Evolutionary conservation across 495 filamentous ascomycete genomes (phyloP).

Genomic region (Lepidopterella palustris): DNA sequence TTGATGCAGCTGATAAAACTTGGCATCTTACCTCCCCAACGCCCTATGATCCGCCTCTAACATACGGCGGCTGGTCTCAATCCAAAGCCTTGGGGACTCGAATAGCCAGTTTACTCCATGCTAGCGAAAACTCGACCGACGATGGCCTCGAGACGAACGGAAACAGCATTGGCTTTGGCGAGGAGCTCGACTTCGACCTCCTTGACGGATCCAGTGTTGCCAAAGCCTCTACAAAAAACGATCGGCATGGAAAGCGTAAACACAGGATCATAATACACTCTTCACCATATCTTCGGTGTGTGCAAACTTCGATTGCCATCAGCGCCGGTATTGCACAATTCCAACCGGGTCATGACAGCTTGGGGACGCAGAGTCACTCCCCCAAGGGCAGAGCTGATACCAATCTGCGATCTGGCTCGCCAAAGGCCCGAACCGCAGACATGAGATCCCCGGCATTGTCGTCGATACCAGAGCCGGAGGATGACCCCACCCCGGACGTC

Average conservation of each 20-base stretch:
- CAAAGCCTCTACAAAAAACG: not conserved
- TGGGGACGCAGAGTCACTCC: not conserved
- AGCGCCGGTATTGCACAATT: conserved; percentile 78
- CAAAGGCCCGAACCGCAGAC: conserved; percentile 6
- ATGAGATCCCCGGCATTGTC: conserved; percentile 19
- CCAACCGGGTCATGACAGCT: conserved; percentile 20
- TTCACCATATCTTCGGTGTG: conserved; percentile 85
- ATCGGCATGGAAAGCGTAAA: conserved; percentile 36
- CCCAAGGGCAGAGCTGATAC: not conserved
- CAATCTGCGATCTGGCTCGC: conserved; percentile 16
- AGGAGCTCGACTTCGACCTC: conserved; percentile 2
- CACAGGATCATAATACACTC: conserved; percentile 83
- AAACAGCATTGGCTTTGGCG: conserved; percentile 15
- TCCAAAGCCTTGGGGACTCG: conserved; percentile 69
- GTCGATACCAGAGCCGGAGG: conserved; percentile 16
- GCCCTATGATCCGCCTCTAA: conserved; percentile 92
- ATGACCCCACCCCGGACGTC: conserved; percentile 9
- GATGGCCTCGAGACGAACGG: conserved; percentile 2
- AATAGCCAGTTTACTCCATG: conserved; percentile 65
- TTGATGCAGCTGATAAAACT: conserved; percentile 87
- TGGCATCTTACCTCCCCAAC: conserved; percentile 95
- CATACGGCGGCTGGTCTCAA: conserved; percentile 90
- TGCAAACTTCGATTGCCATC: conserved; percentile 88
- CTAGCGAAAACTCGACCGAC: conserved; percentile 35
- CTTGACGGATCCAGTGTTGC: not conserved